Evolutionary conservation across 2,329 filamentous ascomycete species (phyloP).

Genomic region (Claviceps monticola): DNA sequence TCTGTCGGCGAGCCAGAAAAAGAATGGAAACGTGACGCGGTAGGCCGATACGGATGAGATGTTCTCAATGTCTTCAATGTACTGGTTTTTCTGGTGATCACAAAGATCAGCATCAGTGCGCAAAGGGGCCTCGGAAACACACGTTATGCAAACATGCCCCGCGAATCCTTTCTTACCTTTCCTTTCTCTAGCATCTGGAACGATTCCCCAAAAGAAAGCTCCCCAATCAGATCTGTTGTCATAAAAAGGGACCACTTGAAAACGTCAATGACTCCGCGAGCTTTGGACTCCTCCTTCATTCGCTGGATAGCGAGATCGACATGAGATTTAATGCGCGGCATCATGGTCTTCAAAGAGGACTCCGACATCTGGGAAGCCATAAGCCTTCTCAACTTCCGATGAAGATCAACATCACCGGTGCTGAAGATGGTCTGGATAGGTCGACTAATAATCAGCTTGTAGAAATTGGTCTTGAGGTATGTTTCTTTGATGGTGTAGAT

Average conservation of each 20-base stretch:
- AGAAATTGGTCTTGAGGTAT: slow-evolving; percentile 14
- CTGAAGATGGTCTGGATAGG: slow-evolving; percentile 20
- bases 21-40: slow-evolving; percentile 14
- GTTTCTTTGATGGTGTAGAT: slow-evolving; percentile 19
- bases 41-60: slow-evolving; percentile 12
- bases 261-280: slow-evolving; percentile 26
- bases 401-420: slow-evolving; percentile 23
- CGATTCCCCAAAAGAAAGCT: slow-evolving; percentile 41
- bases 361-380: slow-evolving; percentile 27
- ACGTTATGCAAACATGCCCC: not conserved
- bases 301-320: slow-evolving; percentile 25
- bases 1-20: slow-evolving; percentile 12
- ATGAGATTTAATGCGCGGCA: slow-evolving; percentile 21
- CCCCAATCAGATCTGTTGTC: slow-evolving; percentile 38
- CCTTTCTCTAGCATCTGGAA: slow-evolving; percentile 37
- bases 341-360: slow-evolving; percentile 17
- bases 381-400: slow-evolving; percentile 26
- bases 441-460: slow-evolving; percentile 9
- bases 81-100: slow-evolving; percentile 19
- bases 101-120: not conserved
- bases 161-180: slow-evolving; percentile 20
- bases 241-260: slow-evolving; percentile 41
- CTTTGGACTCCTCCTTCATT: slow-evolving; percentile 29
- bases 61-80: slow-evolving; percentile 24
- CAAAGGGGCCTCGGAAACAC: not conserved